Evolutionary conservation across 192 early-diverging fungal genomes (phyloP), one percentile per base, ranked within the genome.

Genomic region (Podila horticola): DNA sequence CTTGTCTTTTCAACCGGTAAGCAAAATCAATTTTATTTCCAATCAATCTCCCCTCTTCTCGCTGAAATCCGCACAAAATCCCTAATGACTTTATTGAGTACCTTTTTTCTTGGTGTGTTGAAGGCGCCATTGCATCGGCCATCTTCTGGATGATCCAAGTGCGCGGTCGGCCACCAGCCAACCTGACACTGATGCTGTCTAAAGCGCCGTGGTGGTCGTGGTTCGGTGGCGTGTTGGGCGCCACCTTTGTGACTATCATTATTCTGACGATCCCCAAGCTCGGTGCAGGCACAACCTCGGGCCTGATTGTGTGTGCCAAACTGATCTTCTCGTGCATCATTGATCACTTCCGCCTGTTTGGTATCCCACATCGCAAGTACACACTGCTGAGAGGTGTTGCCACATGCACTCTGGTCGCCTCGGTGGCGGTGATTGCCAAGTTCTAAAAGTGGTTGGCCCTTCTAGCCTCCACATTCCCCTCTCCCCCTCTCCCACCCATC

Each of bases 321-420:
- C 63, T 86, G 22, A 74, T 87, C 5, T 65, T 75, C 34, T 84
- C 85, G 6, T 74, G 77, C 45, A 49, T 88, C 19, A 72, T 82
- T 24, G 87, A 88, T 62, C 85, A 88, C 33, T 88, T 85, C 84
- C 85, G 51, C n/a, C 36, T 75, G 13, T 65, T 88, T 13, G 86
- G 84, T 15, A 68, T 88, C 22, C 59, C 75, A 17, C 59, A 72
- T 24, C 64, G 69, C 28, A 61, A 72, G 12, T 84, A 81, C 45
- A 74, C 77, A 17, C n/a, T 74, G 5, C 75, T 63, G 70, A 61
- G 87, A 51, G 71, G 85, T 11, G 15, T 84, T 2, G 87, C 74
- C 19, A 77, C 82, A 2, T 20, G 72, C n/a, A 74, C 70, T 36
- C 60, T 83, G n/a, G 71, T 83, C n/a, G 82, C 74, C 20, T 83